Conservation (phyloP, 805 yeast genomes). For the Zygosaccharomyces kombuchaensis region DNA sequence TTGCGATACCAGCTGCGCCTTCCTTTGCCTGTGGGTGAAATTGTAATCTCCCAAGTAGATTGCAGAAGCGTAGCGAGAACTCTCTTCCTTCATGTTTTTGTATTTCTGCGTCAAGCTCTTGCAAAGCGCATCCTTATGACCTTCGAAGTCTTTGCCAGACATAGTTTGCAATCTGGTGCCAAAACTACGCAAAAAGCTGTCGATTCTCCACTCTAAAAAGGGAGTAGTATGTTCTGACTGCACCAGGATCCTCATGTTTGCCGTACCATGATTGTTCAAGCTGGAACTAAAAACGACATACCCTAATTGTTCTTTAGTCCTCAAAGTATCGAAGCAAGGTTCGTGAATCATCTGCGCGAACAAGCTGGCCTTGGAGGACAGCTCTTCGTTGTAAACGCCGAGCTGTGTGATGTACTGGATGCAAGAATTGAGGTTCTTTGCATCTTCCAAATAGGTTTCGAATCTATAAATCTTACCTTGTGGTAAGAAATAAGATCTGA, state of each 20-base stretch:
- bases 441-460: constrained; percentile 53
- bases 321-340: constrained; percentile 82
- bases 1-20: constrained; percentile 51
- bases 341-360: constrained; percentile 72
- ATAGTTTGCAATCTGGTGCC: constrained; percentile 45
- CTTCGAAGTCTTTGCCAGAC: constrained; percentile 59
- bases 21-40: constrained; percentile 53
- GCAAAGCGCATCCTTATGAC: constrained; percentile 65
- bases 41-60: constrained; percentile 78
- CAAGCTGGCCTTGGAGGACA: constrained; percentile 54
- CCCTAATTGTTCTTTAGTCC: constrained; percentile 94
- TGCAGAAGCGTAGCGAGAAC: constrained; percentile 55
- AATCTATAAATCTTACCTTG: constrained; percentile 40
- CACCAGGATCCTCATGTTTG: constrained; percentile 57
- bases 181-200: constrained; percentile 52
- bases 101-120: constrained; percentile 62
- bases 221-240: constrained; percentile 79
- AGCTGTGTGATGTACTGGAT: constrained; percentile 73
- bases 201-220: constrained; percentile 74
- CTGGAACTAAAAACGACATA: constrained; percentile 85
- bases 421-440: constrained; percentile 74
- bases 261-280: constrained; percentile 61
- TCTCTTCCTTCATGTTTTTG: constrained; percentile 78
- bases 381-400: constrained; percentile 45
- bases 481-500: constrained; percentile 43